Base-by-base conservation (phyloP, 2,329 filamentous ascomycete genomes). In the Pseudogymnoascus sp. region DNA sequence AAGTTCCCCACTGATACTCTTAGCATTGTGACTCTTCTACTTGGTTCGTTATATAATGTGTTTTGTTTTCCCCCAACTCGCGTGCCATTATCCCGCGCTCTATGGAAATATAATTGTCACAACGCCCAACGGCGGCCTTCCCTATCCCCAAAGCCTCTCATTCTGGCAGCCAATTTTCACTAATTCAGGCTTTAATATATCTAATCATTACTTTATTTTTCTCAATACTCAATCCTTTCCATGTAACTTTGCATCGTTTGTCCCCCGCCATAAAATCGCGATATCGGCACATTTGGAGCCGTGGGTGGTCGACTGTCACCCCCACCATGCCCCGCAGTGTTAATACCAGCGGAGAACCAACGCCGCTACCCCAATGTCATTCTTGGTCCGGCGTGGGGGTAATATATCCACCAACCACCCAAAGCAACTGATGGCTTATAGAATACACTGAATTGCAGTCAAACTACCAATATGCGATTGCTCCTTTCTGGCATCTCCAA, bases 231-330 rank as follows among this genome's bases (percentile, higher is more conserved):
- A 41, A 41, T 41, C n/a, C 8, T 11, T 54, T 31, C 48, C 25
- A 51, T 51, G 21, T 51, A 25, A 25, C 13, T 54, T n/a, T 54
- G 48, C 7, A 54, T 31, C 23, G 23, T 54, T 54, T 31, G 21
- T 19, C 43, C 25, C 48, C 28, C 25, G 25, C 48, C 51, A 57
- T 34, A 10, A 14, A 57, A 36, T 13, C 51, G 51, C 51, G 51
- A 57, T 57, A 57, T 57, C 51, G 28, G 51, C 51, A 57, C n/a
- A 57, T 34, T 34, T 57, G 16, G 51, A 25, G 48, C 48, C 48
- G 48, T 28, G 25, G 8, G 51, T 34, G 8, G 51, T 34, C 11
- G 28, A 57, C 51, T 21, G 16, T 57, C 10, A 14, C 48, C 51
- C 51, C 51, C 28, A 16, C 51, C 28, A 21, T 57, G 28, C 51